Evolutionary conservation across 129 eudicot genomes (phyloP).

Genomic region (Flaveria ramosissima): DNA sequence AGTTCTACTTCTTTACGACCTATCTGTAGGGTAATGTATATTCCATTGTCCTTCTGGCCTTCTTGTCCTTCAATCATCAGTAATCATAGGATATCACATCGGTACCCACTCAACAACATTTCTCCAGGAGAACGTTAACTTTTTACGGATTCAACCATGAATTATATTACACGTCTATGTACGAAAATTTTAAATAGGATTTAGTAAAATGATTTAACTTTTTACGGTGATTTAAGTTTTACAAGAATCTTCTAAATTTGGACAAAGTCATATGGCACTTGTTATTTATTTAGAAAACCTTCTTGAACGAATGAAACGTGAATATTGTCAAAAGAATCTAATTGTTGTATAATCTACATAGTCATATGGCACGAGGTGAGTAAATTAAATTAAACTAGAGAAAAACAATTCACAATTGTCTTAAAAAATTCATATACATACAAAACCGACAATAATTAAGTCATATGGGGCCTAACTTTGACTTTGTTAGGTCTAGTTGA

Average conservation of each 20-base stretch:
- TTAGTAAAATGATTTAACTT: neutral
- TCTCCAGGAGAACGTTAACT: neutral
- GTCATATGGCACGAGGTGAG: neutral
- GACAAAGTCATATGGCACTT: constrained; percentile 1
- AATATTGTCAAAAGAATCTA: neutral
- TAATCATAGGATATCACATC: neutral
- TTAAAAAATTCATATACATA: neutral
- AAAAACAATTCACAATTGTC: neutral
- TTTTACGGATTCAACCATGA: neutral
- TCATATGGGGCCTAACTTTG: constrained; percentile 32
- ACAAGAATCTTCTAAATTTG: neutral
- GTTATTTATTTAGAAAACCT: neutral
- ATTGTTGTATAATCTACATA: neutral
- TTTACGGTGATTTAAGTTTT: neutral
- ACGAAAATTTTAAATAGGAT: too few species aligned
- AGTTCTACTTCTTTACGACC: too few species aligned
- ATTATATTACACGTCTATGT: neutral
- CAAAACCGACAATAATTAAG: constrained; percentile 7
- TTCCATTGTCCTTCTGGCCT: too few species aligned
- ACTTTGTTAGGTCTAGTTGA: constrained; percentile 21
- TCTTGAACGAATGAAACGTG: neutral
- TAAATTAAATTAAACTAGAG: neutral
- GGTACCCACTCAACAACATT: neutral
- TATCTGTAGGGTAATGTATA: too few species aligned
- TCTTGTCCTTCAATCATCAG: too few species aligned